Conservation (phyloP, 495 filamentous ascomycete species). For the Penicillium pulvis region DNA sequence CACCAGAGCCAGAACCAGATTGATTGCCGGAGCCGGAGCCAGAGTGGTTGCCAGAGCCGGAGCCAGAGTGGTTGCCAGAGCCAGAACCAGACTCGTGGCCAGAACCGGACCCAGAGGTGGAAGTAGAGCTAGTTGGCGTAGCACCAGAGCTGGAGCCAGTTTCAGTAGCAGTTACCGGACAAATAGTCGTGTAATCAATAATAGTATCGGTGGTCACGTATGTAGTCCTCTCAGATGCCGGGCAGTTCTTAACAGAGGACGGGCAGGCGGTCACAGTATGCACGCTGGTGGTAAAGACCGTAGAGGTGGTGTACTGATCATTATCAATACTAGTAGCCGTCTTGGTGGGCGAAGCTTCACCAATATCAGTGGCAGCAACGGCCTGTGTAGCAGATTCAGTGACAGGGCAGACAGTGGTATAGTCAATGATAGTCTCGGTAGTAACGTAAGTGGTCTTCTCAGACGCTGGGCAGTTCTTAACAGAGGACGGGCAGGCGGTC, state of each 20-base stretch:
- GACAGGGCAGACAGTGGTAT: conserved; percentile 2
- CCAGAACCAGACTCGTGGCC: too few relatives aligned
- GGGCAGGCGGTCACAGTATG: conserved; percentile 1
- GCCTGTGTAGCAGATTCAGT: neutral
- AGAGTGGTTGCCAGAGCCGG: too few relatives aligned
- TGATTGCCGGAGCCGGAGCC: too few relatives aligned
- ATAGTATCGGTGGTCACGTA: conserved; percentile 1
- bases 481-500: neutral
- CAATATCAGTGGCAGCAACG: neutral
- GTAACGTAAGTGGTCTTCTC: neutral
- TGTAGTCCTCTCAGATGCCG: conserved; percentile 1
- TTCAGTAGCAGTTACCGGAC: neutral
- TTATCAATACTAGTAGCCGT: neutral
- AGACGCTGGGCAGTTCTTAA: neutral
- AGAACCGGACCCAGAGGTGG: neutral
- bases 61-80: too few relatives aligned
- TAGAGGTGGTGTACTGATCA: neutral
- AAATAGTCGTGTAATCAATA: neutral
- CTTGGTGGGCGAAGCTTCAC: neutral
- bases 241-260: neutral
- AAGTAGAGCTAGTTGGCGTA: neutral
- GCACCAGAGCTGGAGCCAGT: neutral
- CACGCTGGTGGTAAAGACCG: neutral
- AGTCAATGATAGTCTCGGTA: conserved; percentile 1
- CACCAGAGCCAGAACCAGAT: too few relatives aligned